A percentile compares a stretch with the other conserved stretches of the same genome.
Evolutionary conservation across 495 filamentous ascomycete genomes (phyloP).

Genomic region (Xylaria nigripes): DNA sequence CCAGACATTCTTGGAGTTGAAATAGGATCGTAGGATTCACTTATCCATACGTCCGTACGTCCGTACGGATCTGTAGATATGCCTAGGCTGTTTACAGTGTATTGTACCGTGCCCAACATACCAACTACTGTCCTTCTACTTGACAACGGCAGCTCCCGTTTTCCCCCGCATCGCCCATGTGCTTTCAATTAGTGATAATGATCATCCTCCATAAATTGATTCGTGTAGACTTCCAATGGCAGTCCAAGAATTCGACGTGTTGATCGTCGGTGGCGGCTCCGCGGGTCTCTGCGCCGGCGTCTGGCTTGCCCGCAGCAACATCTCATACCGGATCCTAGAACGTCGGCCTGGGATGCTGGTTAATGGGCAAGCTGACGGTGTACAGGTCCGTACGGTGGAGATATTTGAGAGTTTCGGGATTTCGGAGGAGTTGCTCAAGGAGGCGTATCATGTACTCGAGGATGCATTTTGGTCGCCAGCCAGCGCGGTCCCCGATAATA

Average conservation of each 20-base stretch:
- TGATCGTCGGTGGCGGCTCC: constrained; percentile 61
- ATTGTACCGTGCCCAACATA: too few species aligned
- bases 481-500: neutral
- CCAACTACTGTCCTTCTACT: too few species aligned
- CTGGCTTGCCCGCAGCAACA: constrained; percentile 55
- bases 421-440: constrained; percentile 59
- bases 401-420: constrained; percentile 74
- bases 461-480: constrained; percentile 51
- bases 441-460: constrained; percentile 65
- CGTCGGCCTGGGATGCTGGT: constrained; percentile 50
- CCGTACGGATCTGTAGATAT: too few species aligned
- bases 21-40: too few species aligned
- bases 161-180: too few species aligned
- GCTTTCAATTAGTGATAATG: neutral
- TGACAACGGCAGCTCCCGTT: too few species aligned
- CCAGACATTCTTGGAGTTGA: too few species aligned
- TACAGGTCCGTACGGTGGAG: constrained; percentile 73
- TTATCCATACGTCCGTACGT: too few species aligned
- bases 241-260: constrained; percentile 35
- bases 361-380: constrained; percentile 72
- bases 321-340: constrained; percentile 58
- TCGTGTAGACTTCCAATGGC: neutral
- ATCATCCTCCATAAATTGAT: neutral
- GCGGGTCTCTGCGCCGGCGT: constrained; percentile 61
- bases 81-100: too few species aligned